Evolutionary conservation across 345 rosid genomes (phyloP).

Genomic region (Schrenkiella parvula): DNA sequence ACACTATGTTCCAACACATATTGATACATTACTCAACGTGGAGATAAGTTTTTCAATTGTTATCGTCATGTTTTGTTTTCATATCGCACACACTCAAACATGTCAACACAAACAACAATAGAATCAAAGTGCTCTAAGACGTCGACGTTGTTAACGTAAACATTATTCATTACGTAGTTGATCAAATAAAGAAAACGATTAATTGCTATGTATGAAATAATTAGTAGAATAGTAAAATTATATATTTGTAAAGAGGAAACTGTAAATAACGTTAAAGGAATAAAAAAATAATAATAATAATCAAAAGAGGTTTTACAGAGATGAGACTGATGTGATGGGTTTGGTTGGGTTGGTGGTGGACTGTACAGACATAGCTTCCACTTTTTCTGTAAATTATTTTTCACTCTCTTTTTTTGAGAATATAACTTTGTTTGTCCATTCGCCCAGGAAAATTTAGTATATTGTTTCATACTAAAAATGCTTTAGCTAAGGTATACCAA

Average conservation of each 20-base stretch:
- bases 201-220: too few relatives aligned
- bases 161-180: neutral
- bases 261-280: neutral
- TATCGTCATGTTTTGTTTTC: neutral
- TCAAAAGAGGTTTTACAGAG: slow-evolving; percentile 13
- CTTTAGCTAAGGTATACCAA: neutral
- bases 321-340: slow-evolving; percentile 29
- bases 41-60: neutral
- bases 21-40: neutral
- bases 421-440: slow-evolving; percentile 18
- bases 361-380: slow-evolving; percentile 18
- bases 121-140: neutral
- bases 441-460: neutral
- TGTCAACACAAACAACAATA: neutral
- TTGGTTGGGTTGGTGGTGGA: slow-evolving; percentile 27
- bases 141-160: neutral
- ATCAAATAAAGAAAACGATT: too few relatives aligned
- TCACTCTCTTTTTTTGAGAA: neutral
- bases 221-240: too few relatives aligned
- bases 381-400: slow-evolving; percentile 4
- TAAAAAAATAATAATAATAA: neutral
- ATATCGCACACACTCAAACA: neutral
- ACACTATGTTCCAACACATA: neutral
- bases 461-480: slow-evolving; percentile 17
- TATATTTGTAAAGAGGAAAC: neutral